These are phyloP conservation scores for Xylariaceae sp. DNA, from an alignment of 2,329 filamentous ascomycete species.

Conservation along the genomic window DNA sequence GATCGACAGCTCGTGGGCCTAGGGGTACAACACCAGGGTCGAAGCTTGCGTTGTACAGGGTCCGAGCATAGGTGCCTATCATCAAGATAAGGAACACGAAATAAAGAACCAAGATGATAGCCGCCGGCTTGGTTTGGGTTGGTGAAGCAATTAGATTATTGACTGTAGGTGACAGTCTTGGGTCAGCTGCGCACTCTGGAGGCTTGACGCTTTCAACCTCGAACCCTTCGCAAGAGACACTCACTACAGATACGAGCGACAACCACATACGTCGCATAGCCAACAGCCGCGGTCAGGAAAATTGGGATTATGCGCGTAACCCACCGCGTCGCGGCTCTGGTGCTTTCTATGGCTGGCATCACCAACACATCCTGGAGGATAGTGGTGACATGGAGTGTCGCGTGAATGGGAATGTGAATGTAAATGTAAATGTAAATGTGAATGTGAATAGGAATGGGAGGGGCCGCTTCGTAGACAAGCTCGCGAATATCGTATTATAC, in stretches of 20 bases:
- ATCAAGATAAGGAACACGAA: conserved; percentile 66
- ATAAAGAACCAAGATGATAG: conserved; percentile 66
- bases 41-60: conserved; percentile 60
- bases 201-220: background rate
- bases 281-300: conserved; percentile 59
- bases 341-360: conserved; percentile 33
- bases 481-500: background rate
- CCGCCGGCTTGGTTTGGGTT: conserved; percentile 51
- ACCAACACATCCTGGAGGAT: conserved; percentile 21
- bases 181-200: conserved; percentile 3
- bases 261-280: conserved; percentile 66
- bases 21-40: conserved; percentile 71
- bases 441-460: background rate
- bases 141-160: conserved; percentile 58
- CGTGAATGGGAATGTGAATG: background rate
- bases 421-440: too few relatives aligned
- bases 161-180: conserved; percentile 42
- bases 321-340: conserved; percentile 47
- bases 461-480: background rate
- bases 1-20: conserved; percentile 38
- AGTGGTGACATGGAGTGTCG: background rate
- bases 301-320: conserved; percentile 63
- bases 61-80: conserved; percentile 62
- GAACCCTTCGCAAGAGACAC: conserved; percentile 31
- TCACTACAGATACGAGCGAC: conserved; percentile 62